Percentiles rank a stretch among this genome's conserved stretches.
These are phyloP conservation scores for Selaginella moellendorffii DNA, from an alignment of 75 land plant species.

Conservation along the genomic window DNA sequence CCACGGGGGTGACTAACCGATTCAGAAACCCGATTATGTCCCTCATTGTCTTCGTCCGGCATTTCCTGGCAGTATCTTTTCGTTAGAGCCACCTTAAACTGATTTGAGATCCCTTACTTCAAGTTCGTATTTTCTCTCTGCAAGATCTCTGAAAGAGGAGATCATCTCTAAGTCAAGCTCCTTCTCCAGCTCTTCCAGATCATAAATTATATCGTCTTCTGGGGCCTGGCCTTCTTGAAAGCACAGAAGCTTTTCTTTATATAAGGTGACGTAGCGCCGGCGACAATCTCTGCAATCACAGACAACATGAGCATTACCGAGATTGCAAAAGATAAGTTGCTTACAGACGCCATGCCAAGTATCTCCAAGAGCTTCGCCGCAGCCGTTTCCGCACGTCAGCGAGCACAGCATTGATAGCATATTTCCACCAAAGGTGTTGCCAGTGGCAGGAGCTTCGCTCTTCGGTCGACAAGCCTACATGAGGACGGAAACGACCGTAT, in stretches of 20 bases:
- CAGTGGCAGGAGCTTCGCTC: slow-evolving; percentile 29
- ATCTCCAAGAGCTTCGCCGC: slow-evolving; percentile 57
- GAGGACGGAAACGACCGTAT: slow-evolving; percentile 72
- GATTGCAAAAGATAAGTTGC: slow-evolving; percentile 1
- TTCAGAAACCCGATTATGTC: too few relatives aligned
- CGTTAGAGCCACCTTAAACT: background rate
- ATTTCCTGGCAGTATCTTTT: slow-evolving; percentile 5
- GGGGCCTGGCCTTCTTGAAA: slow-evolving; percentile 46
- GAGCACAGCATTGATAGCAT: slow-evolving; percentile 61
- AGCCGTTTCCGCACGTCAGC: slow-evolving; percentile 63
- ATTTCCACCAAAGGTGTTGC: slow-evolving; percentile 76
- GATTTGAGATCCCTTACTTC: slow-evolving; percentile 15
- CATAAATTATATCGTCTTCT: slow-evolving; percentile 29
- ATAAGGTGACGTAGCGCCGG: slow-evolving; percentile 51
- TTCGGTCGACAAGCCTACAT: background rate
- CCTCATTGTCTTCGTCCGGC: background rate
- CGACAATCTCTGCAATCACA: slow-evolving; percentile 11
- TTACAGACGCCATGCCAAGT: slow-evolving; percentile 57
- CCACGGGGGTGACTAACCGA: slow-evolving; percentile 60
- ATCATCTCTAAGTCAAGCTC: slow-evolving; percentile 86
- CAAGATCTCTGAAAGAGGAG: slow-evolving; percentile 52
- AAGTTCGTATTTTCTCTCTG: slow-evolving; percentile 53
- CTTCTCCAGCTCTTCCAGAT: slow-evolving; percentile 75
- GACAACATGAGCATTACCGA: background rate
- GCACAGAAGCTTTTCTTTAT: slow-evolving; percentile 43